Evolutionary conservation across 805 yeast genomes (phyloP), one percentile per base, ranked within the genome.

Genomic region (Yamadazyma olivae): DNA sequence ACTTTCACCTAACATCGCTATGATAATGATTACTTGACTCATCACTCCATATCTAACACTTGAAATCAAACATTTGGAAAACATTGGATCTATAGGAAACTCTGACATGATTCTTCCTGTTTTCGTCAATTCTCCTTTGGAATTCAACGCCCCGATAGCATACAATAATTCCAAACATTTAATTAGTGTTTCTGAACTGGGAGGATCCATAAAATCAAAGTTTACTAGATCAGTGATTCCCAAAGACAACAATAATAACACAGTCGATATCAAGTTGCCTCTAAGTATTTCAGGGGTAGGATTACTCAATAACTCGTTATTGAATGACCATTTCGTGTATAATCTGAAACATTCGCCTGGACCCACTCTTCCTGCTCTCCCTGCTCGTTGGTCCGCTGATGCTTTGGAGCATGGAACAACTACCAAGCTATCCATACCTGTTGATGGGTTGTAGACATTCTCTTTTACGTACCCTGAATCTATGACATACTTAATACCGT

Each of bases 251-350:
- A 93, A 64, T 41, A 88, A 61, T 21, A 93, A 63, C 3, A 91
- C 83, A 1, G 89, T 86, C 34, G 84, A 72, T 0, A 90, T 71
- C 27, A 93, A 59, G 50, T 91, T 90, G 16, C 84, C 85, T 37
- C 99, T 64, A 38, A 89, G 64, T n/a, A 93, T 91, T 49, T 93
- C 99, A 0, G 99, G 98, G 0, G 85, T 79, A 1, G 96, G 87
- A 52, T 81, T 82, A 2, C 75, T 67, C 8, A 83, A 82, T 54
- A 93, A 65, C 48, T 91, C 98, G 46, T 83, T 73, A 43, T 76
- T 69, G 49, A 77, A 93, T 0, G 93, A 80, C 74, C 83, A 73
- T 54, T 87, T 86, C 0, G 99, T 91, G 54, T 79, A 93, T 16
- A 93, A 64, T 25, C 99, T 59, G 52, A 83, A 93, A 39, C 74